These are phyloP conservation scores for Candida pseudofarinosa DNA, from an alignment of 805 yeast species.

Conservation along the genomic window DNA sequence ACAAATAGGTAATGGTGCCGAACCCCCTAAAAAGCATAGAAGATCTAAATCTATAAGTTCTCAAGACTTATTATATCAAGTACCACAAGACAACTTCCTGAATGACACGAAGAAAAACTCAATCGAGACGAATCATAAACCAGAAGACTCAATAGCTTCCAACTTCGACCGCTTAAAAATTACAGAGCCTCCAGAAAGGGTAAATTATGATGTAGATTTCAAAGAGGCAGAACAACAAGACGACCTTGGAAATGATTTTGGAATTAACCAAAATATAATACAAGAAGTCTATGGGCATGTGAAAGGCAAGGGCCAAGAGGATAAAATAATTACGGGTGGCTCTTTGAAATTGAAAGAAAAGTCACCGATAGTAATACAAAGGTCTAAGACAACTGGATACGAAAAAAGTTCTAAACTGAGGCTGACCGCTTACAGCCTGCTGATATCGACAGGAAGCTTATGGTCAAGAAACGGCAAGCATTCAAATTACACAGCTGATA, in stretches of 20 bases:
- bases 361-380: background rate
- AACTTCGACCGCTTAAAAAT: conserved; percentile 20
- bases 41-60: conserved; percentile 12
- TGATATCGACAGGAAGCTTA: conserved; percentile 20
- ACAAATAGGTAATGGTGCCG: conserved; percentile 5
- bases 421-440: conserved; percentile 1
- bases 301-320: background rate
- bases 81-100: background rate
- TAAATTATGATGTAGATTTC: conserved; percentile 39
- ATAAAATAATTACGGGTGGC: background rate
- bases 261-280: background rate
- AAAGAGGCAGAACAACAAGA: conserved; percentile 20
- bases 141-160: background rate
- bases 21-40: conserved; percentile 5
- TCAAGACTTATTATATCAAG: background rate
- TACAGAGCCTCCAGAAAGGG: conserved; percentile 35
- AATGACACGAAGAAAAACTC: background rate
- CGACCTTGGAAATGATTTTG: conserved; percentile 1
- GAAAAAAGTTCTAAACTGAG: background rate
- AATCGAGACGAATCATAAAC: background rate
- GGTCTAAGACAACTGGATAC: background rate
- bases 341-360: background rate
- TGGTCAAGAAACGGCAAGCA: conserved; percentile 23
- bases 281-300: background rate
- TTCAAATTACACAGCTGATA: conserved; percentile 22